These are phyloP conservation scores for Fusarium sp. DNA, from an alignment of 2,329 filamentous ascomycete species.

Conservation along the genomic window DNA sequence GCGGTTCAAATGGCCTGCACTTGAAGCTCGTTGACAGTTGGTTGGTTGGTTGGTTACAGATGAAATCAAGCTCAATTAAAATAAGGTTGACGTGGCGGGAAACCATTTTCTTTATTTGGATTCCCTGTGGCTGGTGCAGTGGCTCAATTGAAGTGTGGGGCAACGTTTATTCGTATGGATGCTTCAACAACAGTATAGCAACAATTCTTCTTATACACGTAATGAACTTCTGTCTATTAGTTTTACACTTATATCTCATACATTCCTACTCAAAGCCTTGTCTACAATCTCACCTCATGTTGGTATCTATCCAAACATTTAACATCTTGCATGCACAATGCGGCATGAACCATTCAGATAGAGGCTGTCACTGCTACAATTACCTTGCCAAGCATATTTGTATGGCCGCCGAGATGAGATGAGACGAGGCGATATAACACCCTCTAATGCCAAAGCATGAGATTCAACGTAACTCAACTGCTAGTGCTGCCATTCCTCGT, in stretches of 20 bases:
- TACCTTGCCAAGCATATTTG: not conserved
- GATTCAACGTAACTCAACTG: not conserved
- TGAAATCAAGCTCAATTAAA: constrained; percentile 17
- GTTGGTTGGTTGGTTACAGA: constrained; percentile 30
- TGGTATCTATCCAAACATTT: not conserved
- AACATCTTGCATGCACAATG: not conserved
- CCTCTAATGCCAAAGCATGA: not conserved
- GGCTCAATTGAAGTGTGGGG: constrained; percentile 21
- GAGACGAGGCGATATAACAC: not conserved
- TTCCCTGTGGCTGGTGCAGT: constrained; percentile 34
- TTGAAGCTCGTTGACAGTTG: constrained; percentile 41
- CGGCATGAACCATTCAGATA: not conserved
- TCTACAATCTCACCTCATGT: not conserved
- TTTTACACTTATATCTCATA: not conserved
- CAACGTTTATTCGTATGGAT: not conserved
- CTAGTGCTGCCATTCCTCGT: constrained; percentile 33
- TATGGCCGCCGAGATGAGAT: not conserved
- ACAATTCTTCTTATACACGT: not conserved
- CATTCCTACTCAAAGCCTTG: no score
- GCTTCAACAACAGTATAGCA: not conserved
- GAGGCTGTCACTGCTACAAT: not conserved
- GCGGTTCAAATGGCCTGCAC: constrained; percentile 45
- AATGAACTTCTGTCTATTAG: not conserved
- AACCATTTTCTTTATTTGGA: constrained; percentile 19
- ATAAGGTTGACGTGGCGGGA: constrained; percentile 35